A percentile compares a stretch with the other conserved stretches of the same genome.
phyloP scores from a whole-genome alignment of 257 asterid genomes.

The Solanum sparsipilum region DNA sequence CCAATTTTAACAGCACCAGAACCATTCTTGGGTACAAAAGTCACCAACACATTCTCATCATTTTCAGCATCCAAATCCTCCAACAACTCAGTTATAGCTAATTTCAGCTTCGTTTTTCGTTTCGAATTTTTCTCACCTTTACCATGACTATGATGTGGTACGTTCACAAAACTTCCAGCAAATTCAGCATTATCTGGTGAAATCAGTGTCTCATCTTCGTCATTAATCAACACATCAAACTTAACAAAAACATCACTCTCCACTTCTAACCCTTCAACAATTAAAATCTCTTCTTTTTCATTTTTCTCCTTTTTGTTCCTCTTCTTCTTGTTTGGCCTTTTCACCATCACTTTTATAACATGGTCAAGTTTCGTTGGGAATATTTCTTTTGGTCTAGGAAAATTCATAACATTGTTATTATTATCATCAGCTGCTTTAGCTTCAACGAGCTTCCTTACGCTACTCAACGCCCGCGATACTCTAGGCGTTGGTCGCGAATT shows the following conservation, averaged over 20 bases:
- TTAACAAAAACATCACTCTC: slow-evolving; percentile 36
- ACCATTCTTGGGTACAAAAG: slow-evolving; percentile 47
- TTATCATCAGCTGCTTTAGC: slow-evolving; percentile 36
- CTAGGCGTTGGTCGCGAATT: slow-evolving; percentile 44
- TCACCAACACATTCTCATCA: slow-evolving; percentile 53
- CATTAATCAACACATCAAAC: slow-evolving; percentile 57
- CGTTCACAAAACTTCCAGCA: slow-evolving; percentile 60
- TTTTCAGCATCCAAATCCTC: slow-evolving; percentile 62
- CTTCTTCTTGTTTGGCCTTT: slow-evolving; percentile 43
- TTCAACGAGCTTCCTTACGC: slow-evolving; percentile 29
- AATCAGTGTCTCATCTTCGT: slow-evolving; percentile 32
- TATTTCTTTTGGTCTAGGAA: slow-evolving; percentile 5
- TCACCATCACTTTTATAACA: slow-evolving; percentile 36
- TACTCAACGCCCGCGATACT: slow-evolving; percentile 20
- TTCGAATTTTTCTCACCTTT: slow-evolving; percentile 15
- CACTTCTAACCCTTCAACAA: slow-evolving; percentile 41
- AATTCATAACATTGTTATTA: not conserved
- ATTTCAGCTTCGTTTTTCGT: slow-evolving; percentile 37
- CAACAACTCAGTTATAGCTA: slow-evolving; percentile 43
- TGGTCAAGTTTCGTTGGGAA: slow-evolving; percentile 46
- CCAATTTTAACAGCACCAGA: slow-evolving; percentile 39
- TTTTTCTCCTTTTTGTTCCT: slow-evolving; percentile 45
- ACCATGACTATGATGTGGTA: slow-evolving; percentile 49
- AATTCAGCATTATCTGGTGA: slow-evolving; percentile 46
- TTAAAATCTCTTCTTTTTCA: slow-evolving; percentile 38